These are phyloP conservation scores for Calycina marina DNA, from an alignment of 2,329 filamentous ascomycete species.

Conservation along the genomic window DNA sequence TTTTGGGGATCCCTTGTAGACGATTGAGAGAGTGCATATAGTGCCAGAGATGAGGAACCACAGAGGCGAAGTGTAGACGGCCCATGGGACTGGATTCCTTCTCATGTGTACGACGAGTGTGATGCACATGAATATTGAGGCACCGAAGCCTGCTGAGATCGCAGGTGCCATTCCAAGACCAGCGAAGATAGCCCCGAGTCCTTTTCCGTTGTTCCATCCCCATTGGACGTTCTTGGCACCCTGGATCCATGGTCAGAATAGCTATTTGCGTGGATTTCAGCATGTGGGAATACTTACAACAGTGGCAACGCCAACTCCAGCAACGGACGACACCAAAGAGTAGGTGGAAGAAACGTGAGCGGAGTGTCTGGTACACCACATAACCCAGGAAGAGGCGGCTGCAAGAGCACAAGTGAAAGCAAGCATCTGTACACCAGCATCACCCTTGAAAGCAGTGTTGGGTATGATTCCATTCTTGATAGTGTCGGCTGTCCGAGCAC, in stretches of 20 bases:
- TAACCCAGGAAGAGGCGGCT: constrained; percentile 57
- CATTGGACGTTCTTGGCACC: constrained; percentile 47
- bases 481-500: constrained; percentile 55
- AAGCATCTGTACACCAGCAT: constrained; percentile 53
- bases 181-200: constrained; percentile 57
- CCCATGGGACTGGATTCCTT: constrained; percentile 57
- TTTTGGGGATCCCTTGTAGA: constrained; percentile 67
- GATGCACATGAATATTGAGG: constrained; percentile 58
- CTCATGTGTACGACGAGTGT: constrained; percentile 58
- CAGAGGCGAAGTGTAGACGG: constrained; percentile 57
- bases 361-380: constrained; percentile 65
- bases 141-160: constrained; percentile 50
- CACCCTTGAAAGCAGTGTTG: constrained; percentile 37
- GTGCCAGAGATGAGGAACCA: constrained; percentile 67
- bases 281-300: too few species aligned
- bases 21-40: constrained; percentile 61
- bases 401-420: constrained; percentile 51
- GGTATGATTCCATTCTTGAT: constrained; percentile 71
- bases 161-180: constrained; percentile 56
- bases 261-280: too few species aligned
- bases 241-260: too few species aligned
- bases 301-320: constrained; percentile 54
- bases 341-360: constrained; percentile 62
- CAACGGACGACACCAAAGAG: constrained; percentile 54
- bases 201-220: constrained; percentile 56